Evolutionary conservation across 192 early-diverging fungal genomes (phyloP).

Genomic region (Backusella tarrabulga): DNA sequence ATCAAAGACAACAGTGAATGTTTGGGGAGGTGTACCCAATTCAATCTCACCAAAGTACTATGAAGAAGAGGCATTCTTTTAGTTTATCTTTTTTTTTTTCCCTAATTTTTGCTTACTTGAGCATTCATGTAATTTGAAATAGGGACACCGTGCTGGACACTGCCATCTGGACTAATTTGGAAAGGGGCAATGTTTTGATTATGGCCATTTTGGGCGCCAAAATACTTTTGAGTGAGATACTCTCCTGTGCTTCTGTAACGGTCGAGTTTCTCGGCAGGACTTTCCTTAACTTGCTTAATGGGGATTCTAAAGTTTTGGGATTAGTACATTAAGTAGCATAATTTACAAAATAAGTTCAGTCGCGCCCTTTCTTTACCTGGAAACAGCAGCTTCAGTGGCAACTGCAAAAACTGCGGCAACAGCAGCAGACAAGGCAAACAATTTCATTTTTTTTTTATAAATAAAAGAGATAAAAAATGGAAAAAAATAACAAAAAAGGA

Average conservation of each 20-base stretch:
- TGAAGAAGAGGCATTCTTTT: background rate
- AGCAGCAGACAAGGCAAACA: constrained; percentile 10
- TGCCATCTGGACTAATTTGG: constrained; percentile 34
- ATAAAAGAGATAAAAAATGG: background rate
- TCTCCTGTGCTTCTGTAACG: constrained; percentile 63
- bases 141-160: constrained; percentile 68
- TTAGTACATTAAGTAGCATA: background rate
- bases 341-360: background rate
- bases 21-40: constrained; percentile 88
- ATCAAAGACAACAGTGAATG: constrained; percentile 92
- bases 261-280: constrained; percentile 56
- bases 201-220: constrained; percentile 37
- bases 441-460: constrained; percentile 1
- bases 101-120: constrained; percentile 39
- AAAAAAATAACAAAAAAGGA: constrained; percentile 1
- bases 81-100: background rate
- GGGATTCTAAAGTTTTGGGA: constrained; percentile 36
- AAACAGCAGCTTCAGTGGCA: constrained; percentile 20
- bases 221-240: constrained; percentile 80
- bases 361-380: background rate
- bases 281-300: constrained; percentile 68
- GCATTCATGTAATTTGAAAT: constrained; percentile 94
- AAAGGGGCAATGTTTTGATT: constrained; percentile 5
- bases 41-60: constrained; percentile 92
- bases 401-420: constrained; percentile 16